phyloP scores from a whole-genome alignment of 2,329 filamentous ascomycete species.

The Botryosphaeria dothidea region DNA sequence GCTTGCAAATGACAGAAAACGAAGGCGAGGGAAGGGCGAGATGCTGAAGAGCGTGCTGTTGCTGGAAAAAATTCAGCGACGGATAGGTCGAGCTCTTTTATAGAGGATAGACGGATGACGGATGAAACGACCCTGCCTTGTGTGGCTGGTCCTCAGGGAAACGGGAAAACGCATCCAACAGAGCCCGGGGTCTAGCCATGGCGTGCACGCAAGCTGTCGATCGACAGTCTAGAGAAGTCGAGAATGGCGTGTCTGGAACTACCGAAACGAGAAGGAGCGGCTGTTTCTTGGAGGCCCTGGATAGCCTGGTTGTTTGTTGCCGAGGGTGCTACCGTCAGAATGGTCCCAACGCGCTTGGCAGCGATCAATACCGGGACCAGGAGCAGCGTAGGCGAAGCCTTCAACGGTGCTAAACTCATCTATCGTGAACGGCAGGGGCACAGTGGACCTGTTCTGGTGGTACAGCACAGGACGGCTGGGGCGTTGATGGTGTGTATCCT shows the following conservation, averaged over 20 bases:
- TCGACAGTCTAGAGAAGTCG: neutral
- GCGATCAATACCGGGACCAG: neutral
- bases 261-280: slow-evolving; percentile 8
- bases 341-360: neutral
- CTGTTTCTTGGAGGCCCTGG: neutral
- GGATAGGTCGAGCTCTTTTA: neutral
- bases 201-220: neutral
- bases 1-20: slow-evolving; percentile 5
- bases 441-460: neutral
- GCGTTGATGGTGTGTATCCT: slow-evolving; percentile 7
- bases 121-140: neutral
- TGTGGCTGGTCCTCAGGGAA: neutral
- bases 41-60: slow-evolving; percentile 4
- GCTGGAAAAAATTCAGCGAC: neutral
- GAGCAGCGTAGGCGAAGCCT: neutral
- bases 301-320: neutral
- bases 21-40: neutral
- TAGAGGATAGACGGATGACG: neutral
- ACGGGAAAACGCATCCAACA: neutral
- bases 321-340: slow-evolving; percentile 1
- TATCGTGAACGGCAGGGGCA: slow-evolving; percentile 2
- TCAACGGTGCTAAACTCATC: slow-evolving; percentile 6
- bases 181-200: neutral
- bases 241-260: neutral
- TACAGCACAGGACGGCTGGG: neutral